phyloP scores from a whole-genome alignment of 2,329 filamentous ascomycete genomes.

The Leptographium galeiforme region DNA sequence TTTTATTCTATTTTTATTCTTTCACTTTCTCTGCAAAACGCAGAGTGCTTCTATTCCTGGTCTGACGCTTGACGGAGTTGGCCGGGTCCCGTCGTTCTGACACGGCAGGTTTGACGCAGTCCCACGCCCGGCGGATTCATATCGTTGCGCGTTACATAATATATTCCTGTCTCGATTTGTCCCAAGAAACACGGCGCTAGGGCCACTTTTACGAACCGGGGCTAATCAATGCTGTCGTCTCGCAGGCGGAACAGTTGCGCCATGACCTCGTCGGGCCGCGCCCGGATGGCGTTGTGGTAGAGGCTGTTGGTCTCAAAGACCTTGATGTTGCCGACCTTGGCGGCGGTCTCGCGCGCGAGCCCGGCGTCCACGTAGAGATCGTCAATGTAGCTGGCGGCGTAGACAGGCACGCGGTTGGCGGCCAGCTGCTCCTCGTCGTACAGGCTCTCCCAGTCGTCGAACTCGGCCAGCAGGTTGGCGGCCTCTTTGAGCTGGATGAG shows the following conservation, averaged over 20 bases:
- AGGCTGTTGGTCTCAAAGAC: conserved; percentile 75
- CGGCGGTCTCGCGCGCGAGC: conserved; percentile 59
- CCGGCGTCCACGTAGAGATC: conserved; percentile 88
- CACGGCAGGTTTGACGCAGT: no score
- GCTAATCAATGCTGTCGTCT: conserved; percentile 49
- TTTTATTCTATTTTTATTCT: no score
- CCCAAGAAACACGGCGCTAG: no score
- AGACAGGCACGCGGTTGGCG: conserved; percentile 72
- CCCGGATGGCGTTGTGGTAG: conserved; percentile 73
- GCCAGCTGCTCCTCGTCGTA: conserved; percentile 64
- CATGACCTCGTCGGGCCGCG: conserved; percentile 63
- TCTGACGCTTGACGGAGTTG: no score
- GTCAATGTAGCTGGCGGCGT: conserved; percentile 69
- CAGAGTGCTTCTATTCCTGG: no score
- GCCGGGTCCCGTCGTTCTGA: no score
- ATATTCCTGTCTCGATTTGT: no score
- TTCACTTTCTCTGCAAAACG: no score
- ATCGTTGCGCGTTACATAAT: no score
- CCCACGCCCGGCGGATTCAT: no score
- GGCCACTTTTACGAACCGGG: no score
- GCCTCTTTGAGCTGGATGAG: conserved; percentile 54
- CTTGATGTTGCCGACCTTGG: conserved; percentile 61
- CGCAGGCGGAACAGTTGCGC: conserved; percentile 62
- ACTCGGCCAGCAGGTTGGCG: conserved; percentile 56
- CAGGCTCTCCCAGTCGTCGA: conserved; percentile 57